These are phyloP conservation scores for Yamadazyma sp. DNA, from an alignment of 1,139 yeast species.

Conservation along the genomic window DNA sequence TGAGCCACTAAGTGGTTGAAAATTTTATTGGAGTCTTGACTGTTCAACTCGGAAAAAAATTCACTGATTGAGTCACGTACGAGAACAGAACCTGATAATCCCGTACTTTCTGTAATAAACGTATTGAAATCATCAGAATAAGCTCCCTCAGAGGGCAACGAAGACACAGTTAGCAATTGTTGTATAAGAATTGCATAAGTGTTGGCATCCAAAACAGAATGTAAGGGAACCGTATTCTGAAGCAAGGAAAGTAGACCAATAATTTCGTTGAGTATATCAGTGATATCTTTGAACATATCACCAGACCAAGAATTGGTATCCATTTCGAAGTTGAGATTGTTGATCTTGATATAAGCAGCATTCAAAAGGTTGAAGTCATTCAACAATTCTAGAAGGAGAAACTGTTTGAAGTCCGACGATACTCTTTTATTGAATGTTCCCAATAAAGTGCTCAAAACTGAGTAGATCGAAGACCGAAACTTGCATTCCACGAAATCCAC, in stretches of 20 bases:
- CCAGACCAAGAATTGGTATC: slow-evolving; percentile 6
- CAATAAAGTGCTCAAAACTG: slow-evolving; percentile 27
- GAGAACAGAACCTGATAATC: slow-evolving; percentile 48
- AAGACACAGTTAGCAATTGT: slow-evolving; percentile 24
- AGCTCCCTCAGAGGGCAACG: slow-evolving; percentile 30
- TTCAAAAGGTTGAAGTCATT: slow-evolving; percentile 11
- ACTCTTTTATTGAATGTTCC: slow-evolving; percentile 35
- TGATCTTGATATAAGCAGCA: slow-evolving; percentile 10
- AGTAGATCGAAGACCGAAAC: slow-evolving; percentile 31
- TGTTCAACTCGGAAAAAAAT: slow-evolving; percentile 45
- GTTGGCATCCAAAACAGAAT: slow-evolving; percentile 10
- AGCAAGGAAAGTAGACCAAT: slow-evolving; percentile 14
- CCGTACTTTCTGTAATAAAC: slow-evolving; percentile 73
- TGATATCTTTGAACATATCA: slow-evolving; percentile 12
- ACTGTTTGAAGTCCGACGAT: slow-evolving; percentile 18
- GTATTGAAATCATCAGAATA: slow-evolving; percentile 58
- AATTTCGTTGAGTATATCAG: slow-evolving; percentile 11
- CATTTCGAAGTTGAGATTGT: slow-evolving; percentile 6
- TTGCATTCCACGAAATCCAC: slow-evolving; percentile 22
- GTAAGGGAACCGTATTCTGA: slow-evolving; percentile 24
- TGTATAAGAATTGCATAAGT: slow-evolving; percentile 19
- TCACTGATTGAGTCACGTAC: slow-evolving; percentile 59
- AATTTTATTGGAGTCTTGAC: slow-evolving; percentile 30
- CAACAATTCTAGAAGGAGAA: slow-evolving; percentile 8
- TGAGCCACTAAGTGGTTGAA: slow-evolving; percentile 20